phyloP scores from a whole-genome alignment of 2,329 filamentous ascomycete genomes.

The Alternaria postmessia region DNA sequence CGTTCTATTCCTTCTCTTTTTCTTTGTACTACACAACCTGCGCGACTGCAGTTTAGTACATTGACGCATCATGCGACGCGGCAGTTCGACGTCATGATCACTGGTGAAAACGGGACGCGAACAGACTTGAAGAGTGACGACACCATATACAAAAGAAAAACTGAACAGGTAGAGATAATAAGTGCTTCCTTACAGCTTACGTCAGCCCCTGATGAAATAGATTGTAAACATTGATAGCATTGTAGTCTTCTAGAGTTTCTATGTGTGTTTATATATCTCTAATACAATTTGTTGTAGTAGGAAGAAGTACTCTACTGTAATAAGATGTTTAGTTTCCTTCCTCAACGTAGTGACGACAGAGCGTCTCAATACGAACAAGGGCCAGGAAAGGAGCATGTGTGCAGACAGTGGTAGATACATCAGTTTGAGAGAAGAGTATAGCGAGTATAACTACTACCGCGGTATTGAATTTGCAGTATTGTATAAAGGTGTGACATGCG shows the following conservation, averaged over 20 bases:
- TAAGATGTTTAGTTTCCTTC: too few species aligned
- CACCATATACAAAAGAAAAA: too few species aligned
- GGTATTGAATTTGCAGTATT: neutral
- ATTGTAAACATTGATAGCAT: too few species aligned
- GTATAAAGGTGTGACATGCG: neutral
- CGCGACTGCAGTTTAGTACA: neutral
- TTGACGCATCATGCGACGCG: neutral
- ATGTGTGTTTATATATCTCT: too few species aligned
- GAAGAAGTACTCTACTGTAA: too few species aligned
- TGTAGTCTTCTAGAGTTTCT: too few species aligned
- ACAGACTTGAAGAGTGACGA: neutral
- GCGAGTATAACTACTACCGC: neutral
- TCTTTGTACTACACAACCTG: neutral
- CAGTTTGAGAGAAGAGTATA: neutral
- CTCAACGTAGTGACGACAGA: too few species aligned
- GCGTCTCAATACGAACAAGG: neutral
- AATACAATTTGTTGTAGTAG: too few species aligned
- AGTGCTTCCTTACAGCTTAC: too few species aligned
- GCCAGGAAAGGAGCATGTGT: neutral
- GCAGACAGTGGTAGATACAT: neutral
- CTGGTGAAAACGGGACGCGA: neutral
- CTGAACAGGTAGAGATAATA: too few species aligned
- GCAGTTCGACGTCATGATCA: neutral
- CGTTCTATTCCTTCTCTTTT: neutral
- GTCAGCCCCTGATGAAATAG: too few species aligned